Conservation (phyloP, 495 filamentous ascomycete genomes). For the Hyaloscypha bicolor region DNA sequence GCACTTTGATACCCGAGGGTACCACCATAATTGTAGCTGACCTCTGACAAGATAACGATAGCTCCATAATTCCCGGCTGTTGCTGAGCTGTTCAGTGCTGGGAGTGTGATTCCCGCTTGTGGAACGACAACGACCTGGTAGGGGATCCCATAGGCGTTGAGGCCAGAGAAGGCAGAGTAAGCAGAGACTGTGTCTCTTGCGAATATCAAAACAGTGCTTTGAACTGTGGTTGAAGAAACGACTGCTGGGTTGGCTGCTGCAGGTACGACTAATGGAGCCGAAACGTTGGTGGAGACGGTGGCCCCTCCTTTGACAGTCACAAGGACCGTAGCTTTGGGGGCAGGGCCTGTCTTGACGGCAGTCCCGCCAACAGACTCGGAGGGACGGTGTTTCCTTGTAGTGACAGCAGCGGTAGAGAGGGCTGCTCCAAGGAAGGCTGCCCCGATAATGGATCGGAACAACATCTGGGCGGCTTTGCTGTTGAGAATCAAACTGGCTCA, state of each 20-base stretch:
- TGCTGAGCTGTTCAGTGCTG: slow-evolving; percentile 47
- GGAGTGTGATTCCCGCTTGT: slow-evolving; percentile 50
- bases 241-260: slow-evolving; percentile 17
- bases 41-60: slow-evolving; percentile 58
- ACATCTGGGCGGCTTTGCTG: background rate
- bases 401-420: slow-evolving; percentile 25
- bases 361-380: slow-evolving; percentile 7
- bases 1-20: slow-evolving; percentile 49
- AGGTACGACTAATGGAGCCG: background rate
- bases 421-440: slow-evolving; percentile 30
- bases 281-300: background rate
- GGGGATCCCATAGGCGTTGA: slow-evolving; percentile 65
- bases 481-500: background rate
- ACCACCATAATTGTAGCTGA: slow-evolving; percentile 55
- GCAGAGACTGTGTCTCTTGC: slow-evolving; percentile 53
- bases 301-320: slow-evolving; percentile 5
- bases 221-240: slow-evolving; percentile 17
- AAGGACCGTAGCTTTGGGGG: background rate
- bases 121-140: slow-evolving; percentile 58
- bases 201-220: slow-evolving; percentile 58
- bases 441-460: slow-evolving; percentile 19
- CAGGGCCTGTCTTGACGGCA: background rate
- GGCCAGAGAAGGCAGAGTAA: slow-evolving; percentile 49
- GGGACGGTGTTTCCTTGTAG: slow-evolving; percentile 3
- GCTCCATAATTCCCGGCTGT: slow-evolving; percentile 57